phyloP scores from a whole-genome alignment of 2,329 filamentous ascomycete species.

The Pleoardoris graminearum region DNA sequence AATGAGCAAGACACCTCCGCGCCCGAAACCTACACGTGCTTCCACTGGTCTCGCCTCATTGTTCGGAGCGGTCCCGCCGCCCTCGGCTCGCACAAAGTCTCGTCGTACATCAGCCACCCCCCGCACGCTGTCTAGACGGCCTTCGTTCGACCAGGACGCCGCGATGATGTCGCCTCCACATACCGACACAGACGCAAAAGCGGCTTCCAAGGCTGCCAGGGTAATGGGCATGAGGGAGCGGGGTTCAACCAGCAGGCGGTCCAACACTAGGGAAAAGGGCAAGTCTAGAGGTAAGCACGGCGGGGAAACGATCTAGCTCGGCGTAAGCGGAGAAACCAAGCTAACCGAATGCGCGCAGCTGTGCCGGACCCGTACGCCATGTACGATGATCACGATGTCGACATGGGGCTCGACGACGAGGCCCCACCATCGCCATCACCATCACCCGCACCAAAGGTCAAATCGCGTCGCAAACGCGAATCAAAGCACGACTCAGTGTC shows the following conservation, averaged over 20 bases:
- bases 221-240: constrained; percentile 63
- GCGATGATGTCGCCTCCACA: constrained; percentile 73
- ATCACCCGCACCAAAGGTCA: constrained; percentile 38
- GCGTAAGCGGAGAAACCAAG: constrained; percentile 42
- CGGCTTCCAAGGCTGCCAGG: constrained; percentile 77
- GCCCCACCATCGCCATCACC: constrained; percentile 35
- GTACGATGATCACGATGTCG: constrained; percentile 64
- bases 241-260: constrained; percentile 46
- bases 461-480: constrained; percentile 47
- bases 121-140: constrained; percentile 66
- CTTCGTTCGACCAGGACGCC: constrained; percentile 67
- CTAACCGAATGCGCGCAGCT: constrained; percentile 40
- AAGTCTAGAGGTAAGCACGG: constrained; percentile 54
- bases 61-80: constrained; percentile 56
- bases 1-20: constrained; percentile 57
- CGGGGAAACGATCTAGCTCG: constrained; percentile 25
- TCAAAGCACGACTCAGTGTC: constrained; percentile 47
- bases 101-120: constrained; percentile 62
- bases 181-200: constrained; percentile 62
- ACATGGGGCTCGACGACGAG: constrained; percentile 52
- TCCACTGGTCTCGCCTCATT: constrained; percentile 65
- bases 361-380: constrained; percentile 64
- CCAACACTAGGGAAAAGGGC: constrained; percentile 49
- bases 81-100: constrained; percentile 69
- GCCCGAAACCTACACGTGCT: constrained; percentile 57